A percentile compares a stretch with the other conserved stretches of the same genome.
Evolutionary conservation across 208 protist genomes (phyloP).

Genomic region (Porcisia hertigi): DNA sequence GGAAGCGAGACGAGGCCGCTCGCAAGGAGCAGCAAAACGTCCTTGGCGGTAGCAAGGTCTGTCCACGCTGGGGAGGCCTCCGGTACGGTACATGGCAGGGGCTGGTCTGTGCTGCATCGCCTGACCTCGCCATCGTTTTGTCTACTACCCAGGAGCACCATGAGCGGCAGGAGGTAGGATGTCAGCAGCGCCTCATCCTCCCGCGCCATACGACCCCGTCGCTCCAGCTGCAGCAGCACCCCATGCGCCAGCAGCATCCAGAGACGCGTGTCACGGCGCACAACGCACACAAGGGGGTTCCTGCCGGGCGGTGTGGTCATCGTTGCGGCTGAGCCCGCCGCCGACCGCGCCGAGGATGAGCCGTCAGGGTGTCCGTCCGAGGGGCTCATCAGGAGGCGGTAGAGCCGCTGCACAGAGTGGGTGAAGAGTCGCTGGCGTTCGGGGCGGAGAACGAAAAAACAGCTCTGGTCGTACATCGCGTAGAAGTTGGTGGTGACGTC

Average conservation of each 20-base stretch:
- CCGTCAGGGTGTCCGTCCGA: background rate
- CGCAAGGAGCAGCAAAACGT: constrained; percentile 27
- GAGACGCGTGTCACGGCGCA: constrained; percentile 38
- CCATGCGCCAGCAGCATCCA: constrained; percentile 45
- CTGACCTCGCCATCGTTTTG: background rate
- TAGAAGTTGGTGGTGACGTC: constrained; percentile 41
- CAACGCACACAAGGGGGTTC: background rate
- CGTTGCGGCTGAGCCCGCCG: constrained; percentile 12
- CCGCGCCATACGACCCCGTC: constrained; percentile 30
- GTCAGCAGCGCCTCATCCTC: constrained; percentile 36
- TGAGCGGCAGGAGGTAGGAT: constrained; percentile 33
- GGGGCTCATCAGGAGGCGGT: constrained; percentile 21
- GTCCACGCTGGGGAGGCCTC: constrained; percentile 6
- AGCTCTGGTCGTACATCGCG: constrained; percentile 55
- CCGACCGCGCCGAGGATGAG: constrained; percentile 33
- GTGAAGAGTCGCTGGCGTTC: constrained; percentile 58
- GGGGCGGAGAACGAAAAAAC: constrained; percentile 56
- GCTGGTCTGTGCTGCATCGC: background rate
- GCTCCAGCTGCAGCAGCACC: constrained; percentile 41
- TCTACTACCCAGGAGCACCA: constrained; percentile 7
- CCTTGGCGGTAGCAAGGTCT: background rate
- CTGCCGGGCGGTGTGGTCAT: background rate
- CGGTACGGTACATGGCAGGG: background rate
- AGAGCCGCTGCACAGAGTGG: constrained; percentile 26
- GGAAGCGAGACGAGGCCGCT: constrained; percentile 29